Evolutionary conservation across 2,329 filamentous ascomycete species (phyloP).

Genomic region (Venturia effusa): DNA sequence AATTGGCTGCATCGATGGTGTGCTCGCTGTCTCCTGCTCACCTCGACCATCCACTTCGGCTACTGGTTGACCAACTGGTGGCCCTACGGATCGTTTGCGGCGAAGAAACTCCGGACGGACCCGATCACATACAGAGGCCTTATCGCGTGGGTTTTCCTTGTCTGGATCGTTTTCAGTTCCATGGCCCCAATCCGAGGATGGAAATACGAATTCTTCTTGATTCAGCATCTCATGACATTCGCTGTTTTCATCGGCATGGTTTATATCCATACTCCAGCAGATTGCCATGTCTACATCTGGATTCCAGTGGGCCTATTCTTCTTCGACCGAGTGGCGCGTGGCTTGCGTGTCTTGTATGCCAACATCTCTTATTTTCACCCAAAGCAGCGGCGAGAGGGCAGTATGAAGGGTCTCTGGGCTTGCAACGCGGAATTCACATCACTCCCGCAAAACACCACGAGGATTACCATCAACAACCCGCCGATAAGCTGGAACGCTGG

Average conservation of each 20-base stretch:
- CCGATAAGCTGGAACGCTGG: conserved; percentile 49
- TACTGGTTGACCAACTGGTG: conserved; percentile 59
- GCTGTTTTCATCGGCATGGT: conserved; percentile 52
- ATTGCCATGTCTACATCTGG: conserved; percentile 54
- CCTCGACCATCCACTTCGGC: conserved; percentile 57
- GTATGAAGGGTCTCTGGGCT: conserved; percentile 22
- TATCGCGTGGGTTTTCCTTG: conserved; percentile 53
- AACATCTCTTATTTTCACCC: conserved; percentile 31
- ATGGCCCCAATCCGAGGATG: conserved; percentile 54
- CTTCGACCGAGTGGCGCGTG: conserved; percentile 49
- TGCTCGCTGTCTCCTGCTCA: conserved; percentile 57
- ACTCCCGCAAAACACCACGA: conserved; percentile 44
- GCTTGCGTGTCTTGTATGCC: conserved; percentile 24
- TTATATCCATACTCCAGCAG: conserved; percentile 50
- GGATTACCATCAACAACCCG: conserved; percentile 44
- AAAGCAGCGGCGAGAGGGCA: conserved; percentile 19
- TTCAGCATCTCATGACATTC: conserved; percentile 55
- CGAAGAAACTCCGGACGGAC: conserved; percentile 49
- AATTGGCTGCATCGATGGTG: conserved; percentile 69
- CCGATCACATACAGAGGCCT: conserved; percentile 56
- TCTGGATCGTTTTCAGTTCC: conserved; percentile 55
- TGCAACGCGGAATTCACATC: conserved; percentile 31
- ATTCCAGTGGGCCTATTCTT: conserved; percentile 51
- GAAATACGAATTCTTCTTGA: conserved; percentile 58
- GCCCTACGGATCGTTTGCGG: conserved; percentile 47